A percentile compares a stretch with the other conserved stretches of the same genome.
phyloP scores from a whole-genome alignment of 2,329 filamentous ascomycete species.

The Thermothelomyces thermophilus region DNA sequence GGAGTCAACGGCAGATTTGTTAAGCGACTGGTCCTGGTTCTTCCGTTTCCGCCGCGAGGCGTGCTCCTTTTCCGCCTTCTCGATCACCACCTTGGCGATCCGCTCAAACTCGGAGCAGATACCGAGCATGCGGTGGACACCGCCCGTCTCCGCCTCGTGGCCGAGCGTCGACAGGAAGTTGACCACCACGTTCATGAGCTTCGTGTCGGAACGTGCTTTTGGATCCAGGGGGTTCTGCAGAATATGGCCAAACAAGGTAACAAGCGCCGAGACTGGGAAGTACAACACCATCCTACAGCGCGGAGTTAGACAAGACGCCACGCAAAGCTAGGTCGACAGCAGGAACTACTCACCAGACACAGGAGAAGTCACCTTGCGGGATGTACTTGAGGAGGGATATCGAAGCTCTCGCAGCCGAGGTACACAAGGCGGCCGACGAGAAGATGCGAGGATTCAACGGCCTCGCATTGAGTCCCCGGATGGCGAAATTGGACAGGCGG shows the following conservation, averaged over 20 bases:
- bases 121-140: constrained; percentile 86
- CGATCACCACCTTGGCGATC: constrained; percentile 83
- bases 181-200: constrained; percentile 87
- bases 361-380: constrained; percentile 87
- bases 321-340: not conserved
- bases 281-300: constrained; percentile 81
- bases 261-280: constrained; percentile 89
- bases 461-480: constrained; percentile 84
- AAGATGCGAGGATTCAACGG: constrained; percentile 92
- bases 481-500: constrained; percentile 86
- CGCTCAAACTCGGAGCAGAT: constrained; percentile 96
- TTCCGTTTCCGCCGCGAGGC: constrained; percentile 79
- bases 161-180: constrained; percentile 84
- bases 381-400: constrained; percentile 95
- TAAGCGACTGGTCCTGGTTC: constrained; percentile 45
- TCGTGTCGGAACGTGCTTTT: constrained; percentile 78
- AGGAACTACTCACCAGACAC: constrained; percentile 68
- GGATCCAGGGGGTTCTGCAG: constrained; percentile 90
- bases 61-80: constrained; percentile 83
- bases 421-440: constrained; percentile 85
- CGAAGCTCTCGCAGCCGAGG: constrained; percentile 83
- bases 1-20: constrained; percentile 4
- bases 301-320: constrained; percentile 16
- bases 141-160: constrained; percentile 83
- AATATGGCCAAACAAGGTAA: constrained; percentile 94